Evolutionary conservation across 163 green algal genomes (phyloP).

Genomic region (Scenedesmus sp.): DNA sequence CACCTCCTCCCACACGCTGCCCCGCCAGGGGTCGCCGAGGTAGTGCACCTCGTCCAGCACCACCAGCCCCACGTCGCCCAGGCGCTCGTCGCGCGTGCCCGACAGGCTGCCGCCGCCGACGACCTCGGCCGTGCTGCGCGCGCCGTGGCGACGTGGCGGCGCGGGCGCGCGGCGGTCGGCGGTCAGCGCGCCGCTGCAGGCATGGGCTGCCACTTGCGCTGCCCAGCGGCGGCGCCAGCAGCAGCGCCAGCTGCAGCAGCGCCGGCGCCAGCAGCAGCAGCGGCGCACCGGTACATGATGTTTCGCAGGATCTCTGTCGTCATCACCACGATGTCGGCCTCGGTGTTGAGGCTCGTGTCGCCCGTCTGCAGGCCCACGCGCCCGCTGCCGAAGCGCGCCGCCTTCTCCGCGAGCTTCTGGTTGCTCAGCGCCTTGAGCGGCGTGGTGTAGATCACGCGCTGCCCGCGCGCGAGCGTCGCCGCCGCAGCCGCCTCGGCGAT

Average conservation of each 20-base stretch:
- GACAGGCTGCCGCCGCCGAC: constrained; percentile 7
- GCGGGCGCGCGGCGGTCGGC: neutral
- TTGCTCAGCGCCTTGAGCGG: constrained; percentile 94
- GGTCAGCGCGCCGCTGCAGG: neutral
- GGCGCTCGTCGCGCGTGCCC: constrained; percentile 54
- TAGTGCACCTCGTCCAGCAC: constrained; percentile 93
- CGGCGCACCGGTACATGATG: constrained; percentile 90
- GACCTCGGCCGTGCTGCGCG: constrained; percentile 32
- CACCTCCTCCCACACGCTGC: constrained; percentile 91
- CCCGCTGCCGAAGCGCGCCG: constrained; percentile 73
- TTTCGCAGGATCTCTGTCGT: constrained; percentile 98
- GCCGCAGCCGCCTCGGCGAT: constrained; percentile 92
- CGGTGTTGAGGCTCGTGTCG: constrained; percentile 86
- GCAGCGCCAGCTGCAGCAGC: neutral
- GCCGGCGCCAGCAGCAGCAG: constrained; percentile 41
- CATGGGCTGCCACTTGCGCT: neutral
- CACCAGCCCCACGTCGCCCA: constrained; percentile 86
- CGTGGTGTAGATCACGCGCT: constrained; percentile 97
- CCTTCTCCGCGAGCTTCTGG: constrained; percentile 92
- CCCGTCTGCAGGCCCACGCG: constrained; percentile 80
- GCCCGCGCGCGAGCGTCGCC: constrained; percentile 71
- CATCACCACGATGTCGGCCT: constrained; percentile 94
- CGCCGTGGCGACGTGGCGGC: neutral
- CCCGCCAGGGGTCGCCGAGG: constrained; percentile 58
- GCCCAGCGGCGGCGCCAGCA: too few species aligned